Evolutionary conservation across 2,329 filamentous ascomycete genomes (phyloP), one percentile per base, ranked within the genome.

Genomic region (Daldinia sp.): DNA sequence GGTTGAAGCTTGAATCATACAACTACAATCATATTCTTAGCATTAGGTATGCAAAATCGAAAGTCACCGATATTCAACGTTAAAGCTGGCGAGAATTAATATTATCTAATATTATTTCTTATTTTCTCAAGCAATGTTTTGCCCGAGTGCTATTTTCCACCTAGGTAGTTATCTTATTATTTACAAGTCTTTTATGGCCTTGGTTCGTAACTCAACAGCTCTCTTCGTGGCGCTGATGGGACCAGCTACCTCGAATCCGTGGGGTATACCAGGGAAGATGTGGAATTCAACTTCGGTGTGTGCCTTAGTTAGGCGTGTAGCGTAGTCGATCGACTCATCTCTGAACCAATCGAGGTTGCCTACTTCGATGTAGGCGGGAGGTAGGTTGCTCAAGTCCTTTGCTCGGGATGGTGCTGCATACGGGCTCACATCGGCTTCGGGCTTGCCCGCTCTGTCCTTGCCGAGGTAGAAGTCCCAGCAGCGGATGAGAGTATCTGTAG

Each of bases 271-370:
- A 1, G 70, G 68, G 21, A 68, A 74, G 8, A 74, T 32, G 25
- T 74, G 73, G 27, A 73, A 69, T 43, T 75, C 73, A 6, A 70
- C 66, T 13, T 66, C 55, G 4, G 71, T 69, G 49, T 70, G 63
- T 4, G 65, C 72, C 1, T 56, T 61, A 11, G 63, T 58, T 23
- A 75, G 52, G 25, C 68, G 60, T 10, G 61, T 30, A 13, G 71
- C 71, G 27, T 69, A 74, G 35, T 63, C 53, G 17, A 68, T 45
- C 41, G 63, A 66, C 50, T 75, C 73, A 25, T 70, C 58, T 25
- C 57, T 58, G 21, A 74, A 74, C 6, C 73, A 25, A 50, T 75
- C 73, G 25, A 74, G 48, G 4, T 48, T 58, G 3, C 73, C 70
- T 3, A 73, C 67, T 7, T 74, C 72, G 10, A 74, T 72, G 34